Percentiles rank a stretch among this genome's conserved stretches.
phyloP scores from a whole-genome alignment of 2,329 filamentous ascomycete species.

The Dryadomyces sulphureus region DNA sequence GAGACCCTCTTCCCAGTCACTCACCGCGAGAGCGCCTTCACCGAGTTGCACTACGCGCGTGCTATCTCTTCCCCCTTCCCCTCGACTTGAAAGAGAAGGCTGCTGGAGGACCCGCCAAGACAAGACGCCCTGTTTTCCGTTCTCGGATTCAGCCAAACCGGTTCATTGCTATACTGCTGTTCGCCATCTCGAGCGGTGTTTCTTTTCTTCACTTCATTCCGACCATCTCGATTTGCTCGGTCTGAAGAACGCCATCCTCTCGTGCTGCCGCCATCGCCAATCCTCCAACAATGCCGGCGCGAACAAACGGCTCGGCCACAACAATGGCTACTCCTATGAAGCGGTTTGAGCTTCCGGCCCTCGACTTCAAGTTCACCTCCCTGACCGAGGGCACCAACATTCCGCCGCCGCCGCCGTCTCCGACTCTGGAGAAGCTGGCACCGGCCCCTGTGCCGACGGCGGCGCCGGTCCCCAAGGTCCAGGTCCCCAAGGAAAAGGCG shows the following conservation, averaged over 20 bases:
- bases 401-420: constrained; percentile 41
- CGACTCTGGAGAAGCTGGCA: constrained; percentile 31
- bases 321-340: constrained; percentile 10
- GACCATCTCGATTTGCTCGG: not conserved
- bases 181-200: too few relatives aligned
- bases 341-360: constrained; percentile 40
- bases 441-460: constrained; percentile 7
- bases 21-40: not conserved
- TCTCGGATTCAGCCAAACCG: too few relatives aligned
- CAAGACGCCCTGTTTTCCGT: too few relatives aligned
- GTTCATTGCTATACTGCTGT: too few relatives aligned
- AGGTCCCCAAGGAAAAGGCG: constrained; percentile 10
- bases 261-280: not conserved
- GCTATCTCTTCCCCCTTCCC: too few relatives aligned
- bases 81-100: too few relatives aligned
- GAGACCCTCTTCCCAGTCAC: not conserved
- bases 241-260: not conserved
- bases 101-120: too few relatives aligned
- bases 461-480: constrained; percentile 12
- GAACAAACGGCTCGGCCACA: constrained; percentile 11
- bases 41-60: too few relatives aligned
- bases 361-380: constrained; percentile 43
- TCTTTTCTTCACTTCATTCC: too few relatives aligned
- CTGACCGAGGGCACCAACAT: constrained; percentile 48
- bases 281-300: constrained; percentile 12